Evolutionary conservation across 2,329 filamentous ascomycete species (phyloP).

Genomic region (Aspergillus caelatus): DNA sequence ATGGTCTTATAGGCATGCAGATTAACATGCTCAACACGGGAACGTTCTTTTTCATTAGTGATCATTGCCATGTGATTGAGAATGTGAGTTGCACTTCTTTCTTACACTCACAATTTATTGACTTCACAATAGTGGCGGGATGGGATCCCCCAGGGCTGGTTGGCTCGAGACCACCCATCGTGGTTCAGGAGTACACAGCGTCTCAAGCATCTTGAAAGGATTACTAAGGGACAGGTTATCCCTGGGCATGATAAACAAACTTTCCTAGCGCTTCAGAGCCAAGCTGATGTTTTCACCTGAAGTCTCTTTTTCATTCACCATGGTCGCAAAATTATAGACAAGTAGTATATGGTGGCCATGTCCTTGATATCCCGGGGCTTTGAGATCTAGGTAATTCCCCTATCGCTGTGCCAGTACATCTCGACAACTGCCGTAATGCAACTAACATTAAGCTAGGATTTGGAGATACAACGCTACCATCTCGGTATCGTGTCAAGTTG

Average conservation of each 20-base stretch:
- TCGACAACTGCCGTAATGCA: too few relatives aligned
- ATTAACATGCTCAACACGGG: conserved; percentile 15
- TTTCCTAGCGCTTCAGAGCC: conserved; percentile 8
- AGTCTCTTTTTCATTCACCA: too few relatives aligned
- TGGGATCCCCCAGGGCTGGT: conserved; percentile 17
- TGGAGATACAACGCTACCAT: too few relatives aligned
- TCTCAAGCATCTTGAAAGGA: conserved; percentile 12
- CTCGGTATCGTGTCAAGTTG: too few relatives aligned
- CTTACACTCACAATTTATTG: background rate
- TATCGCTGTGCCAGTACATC: too few relatives aligned
- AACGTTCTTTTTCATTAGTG: conserved; percentile 18
- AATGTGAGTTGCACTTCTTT: conserved; percentile 5
- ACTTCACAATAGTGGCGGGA: conserved; percentile 12
- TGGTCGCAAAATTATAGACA: too few relatives aligned
- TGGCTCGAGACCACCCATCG: conserved; percentile 16
- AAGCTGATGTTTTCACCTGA: conserved; percentile 11
- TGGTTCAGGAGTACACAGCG: conserved; percentile 20
- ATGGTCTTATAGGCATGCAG: conserved; percentile 16
- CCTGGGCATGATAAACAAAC: conserved; percentile 16
- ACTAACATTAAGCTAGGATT: too few relatives aligned
- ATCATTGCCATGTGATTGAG: conserved; percentile 18
- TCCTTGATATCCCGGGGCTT: too few relatives aligned
- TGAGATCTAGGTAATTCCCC: too few relatives aligned
- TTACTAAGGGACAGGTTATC: conserved; percentile 14
- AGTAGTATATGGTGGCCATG: too few relatives aligned